These are phyloP conservation scores for Metschnikowia reukaufii DNA, from an alignment of 805 yeast species.

Conservation along the genomic window DNA sequence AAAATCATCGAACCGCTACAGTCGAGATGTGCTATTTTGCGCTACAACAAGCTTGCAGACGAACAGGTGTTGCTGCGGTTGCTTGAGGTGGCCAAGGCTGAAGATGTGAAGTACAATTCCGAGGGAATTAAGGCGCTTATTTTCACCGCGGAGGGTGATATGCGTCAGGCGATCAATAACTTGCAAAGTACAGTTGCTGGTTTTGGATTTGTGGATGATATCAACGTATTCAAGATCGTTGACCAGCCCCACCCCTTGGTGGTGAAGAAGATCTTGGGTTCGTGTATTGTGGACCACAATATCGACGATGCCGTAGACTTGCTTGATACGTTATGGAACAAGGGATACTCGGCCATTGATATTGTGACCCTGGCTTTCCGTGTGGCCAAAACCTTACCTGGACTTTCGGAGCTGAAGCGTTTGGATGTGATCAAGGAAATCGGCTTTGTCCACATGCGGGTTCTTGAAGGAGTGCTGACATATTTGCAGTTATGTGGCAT, in stretches of 20 bases:
- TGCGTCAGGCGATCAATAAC: slow-evolving; percentile 97
- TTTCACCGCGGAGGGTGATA: slow-evolving; percentile 96
- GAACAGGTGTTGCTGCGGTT: slow-evolving; percentile 80
- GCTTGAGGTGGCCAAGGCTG: slow-evolving; percentile 65
- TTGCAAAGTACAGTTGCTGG: slow-evolving; percentile 94
- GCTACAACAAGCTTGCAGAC: slow-evolving; percentile 79
- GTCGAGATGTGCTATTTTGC: slow-evolving; percentile 90
- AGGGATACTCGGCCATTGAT: slow-evolving; percentile 92
- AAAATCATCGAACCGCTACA: slow-evolving; percentile 97
- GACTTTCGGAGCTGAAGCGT: slow-evolving; percentile 64
- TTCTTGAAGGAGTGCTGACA: slow-evolving; percentile 89
- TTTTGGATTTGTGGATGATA: slow-evolving; percentile 84
- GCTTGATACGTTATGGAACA: slow-evolving; percentile 73
- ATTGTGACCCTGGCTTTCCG: slow-evolving; percentile 87
- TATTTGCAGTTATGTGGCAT: slow-evolving; percentile 84
- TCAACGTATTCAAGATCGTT: slow-evolving; percentile 91
- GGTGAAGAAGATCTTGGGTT: slow-evolving; percentile 59
- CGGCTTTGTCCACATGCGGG: slow-evolving; percentile 89
- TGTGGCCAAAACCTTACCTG: slow-evolving; percentile 75
- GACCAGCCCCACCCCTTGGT: slow-evolving; percentile 95
- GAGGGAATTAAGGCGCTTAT: slow-evolving; percentile 92
- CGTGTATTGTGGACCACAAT: slow-evolving; percentile 37
- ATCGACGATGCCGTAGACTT: slow-evolving; percentile 67
- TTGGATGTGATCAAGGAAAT: slow-evolving; percentile 80
- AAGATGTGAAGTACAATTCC: slow-evolving; percentile 73